Conservation (phyloP, 2,329 filamentous ascomycete species). For the Plenodomus lindquistii region DNA sequence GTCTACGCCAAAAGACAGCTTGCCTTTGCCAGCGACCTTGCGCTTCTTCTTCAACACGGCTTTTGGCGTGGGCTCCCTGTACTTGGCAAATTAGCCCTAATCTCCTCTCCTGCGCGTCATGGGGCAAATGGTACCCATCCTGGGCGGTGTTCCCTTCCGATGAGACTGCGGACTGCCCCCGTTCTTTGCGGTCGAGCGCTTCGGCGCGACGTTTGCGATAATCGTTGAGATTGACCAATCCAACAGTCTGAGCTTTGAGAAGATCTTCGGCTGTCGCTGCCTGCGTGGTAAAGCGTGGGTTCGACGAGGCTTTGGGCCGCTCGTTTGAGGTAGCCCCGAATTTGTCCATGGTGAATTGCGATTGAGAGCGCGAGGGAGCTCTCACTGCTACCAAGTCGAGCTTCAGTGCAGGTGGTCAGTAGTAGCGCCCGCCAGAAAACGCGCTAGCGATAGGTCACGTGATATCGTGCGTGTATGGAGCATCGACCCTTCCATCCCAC, state of each 20-base stretch:
- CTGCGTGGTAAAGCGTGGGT: constrained; percentile 72
- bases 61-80: constrained; percentile 58
- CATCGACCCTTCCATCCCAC: background rate
- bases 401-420: background rate
- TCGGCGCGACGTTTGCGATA: constrained; percentile 95
- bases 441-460: background rate
- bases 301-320: constrained; percentile 30
- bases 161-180: constrained; percentile 70
- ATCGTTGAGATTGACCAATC: constrained; percentile 87
- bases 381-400: background rate
- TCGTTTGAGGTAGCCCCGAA: constrained; percentile 25
- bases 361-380: background rate
- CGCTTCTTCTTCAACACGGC: constrained; percentile 62
- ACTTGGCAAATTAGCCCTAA: constrained; percentile 58
- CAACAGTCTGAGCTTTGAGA: constrained; percentile 84
- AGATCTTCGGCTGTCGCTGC: constrained; percentile 78
- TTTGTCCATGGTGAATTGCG: constrained; percentile 31
- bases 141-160: constrained; percentile 58
- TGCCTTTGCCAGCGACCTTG: constrained; percentile 58
- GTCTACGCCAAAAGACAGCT: constrained; percentile 71
- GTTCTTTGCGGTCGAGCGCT: constrained; percentile 87
- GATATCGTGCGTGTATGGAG: too few relatives aligned
- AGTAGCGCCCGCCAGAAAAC: constrained; percentile 1
- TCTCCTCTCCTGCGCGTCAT: too few relatives aligned
- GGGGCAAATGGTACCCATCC: constrained; percentile 59